Evolutionary conservation across 495 filamentous ascomycete species (phyloP).

Genomic region (Delitschia confertaspora): DNA sequence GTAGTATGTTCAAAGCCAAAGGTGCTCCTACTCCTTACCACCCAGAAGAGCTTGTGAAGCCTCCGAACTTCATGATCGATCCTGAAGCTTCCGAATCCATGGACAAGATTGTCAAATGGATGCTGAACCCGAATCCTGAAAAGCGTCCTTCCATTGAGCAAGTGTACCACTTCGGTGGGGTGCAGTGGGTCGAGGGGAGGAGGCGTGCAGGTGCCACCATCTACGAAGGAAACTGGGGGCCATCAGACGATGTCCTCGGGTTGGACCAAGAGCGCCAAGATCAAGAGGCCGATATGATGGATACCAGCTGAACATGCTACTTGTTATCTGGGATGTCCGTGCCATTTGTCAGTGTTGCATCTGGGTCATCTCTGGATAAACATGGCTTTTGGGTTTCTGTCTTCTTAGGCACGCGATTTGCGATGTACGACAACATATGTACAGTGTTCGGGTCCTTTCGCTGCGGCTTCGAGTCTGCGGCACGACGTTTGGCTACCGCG

Average conservation of each 20-base stretch:
- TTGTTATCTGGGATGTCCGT: too few relatives aligned
- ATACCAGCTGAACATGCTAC: constrained; percentile 41
- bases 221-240: constrained; percentile 94
- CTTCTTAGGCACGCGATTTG: too few relatives aligned
- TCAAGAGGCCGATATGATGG: constrained; percentile 62
- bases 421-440: too few relatives aligned
- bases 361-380: too few relatives aligned
- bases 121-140: constrained; percentile 70
- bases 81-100: constrained; percentile 58
- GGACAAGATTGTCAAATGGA: constrained; percentile 76
- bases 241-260: constrained; percentile 56
- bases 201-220: constrained; percentile 79
- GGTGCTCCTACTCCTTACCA: constrained; percentile 35
- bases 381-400: too few relatives aligned
- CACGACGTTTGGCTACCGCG: too few relatives aligned
- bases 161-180: constrained; percentile 55
- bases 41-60: constrained; percentile 57
- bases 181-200: constrained; percentile 65
- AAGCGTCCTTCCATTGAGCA: constrained; percentile 66
- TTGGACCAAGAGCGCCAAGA: constrained; percentile 39
- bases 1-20: constrained; percentile 1
- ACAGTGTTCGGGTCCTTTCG: too few relatives aligned
- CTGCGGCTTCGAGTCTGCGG: too few relatives aligned
- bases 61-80: constrained; percentile 82
- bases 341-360: too few relatives aligned